Conservation (phyloP, 306 rosid species). For the Glycyrrhiza uralensis region DNA sequence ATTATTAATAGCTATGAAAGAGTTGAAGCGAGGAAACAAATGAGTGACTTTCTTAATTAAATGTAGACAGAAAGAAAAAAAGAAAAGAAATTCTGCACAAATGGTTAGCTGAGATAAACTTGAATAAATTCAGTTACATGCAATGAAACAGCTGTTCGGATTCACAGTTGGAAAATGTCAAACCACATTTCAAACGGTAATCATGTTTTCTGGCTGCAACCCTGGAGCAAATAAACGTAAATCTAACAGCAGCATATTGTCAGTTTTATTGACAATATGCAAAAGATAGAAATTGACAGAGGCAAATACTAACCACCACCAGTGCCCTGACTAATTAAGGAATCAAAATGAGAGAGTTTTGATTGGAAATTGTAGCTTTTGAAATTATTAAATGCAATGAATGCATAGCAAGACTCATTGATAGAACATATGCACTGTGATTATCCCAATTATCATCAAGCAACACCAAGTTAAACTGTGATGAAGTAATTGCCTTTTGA, state of each 20-base stretch:
- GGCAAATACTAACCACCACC: neutral
- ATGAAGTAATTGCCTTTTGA: neutral
- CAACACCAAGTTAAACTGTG: constrained; percentile 1
- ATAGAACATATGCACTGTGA: constrained; percentile 6
- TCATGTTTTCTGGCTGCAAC: constrained; percentile 7
- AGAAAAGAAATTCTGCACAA: neutral
- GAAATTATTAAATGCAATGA: neutral
- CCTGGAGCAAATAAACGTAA: neutral
- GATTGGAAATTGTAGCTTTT: neutral
- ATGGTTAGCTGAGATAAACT: neutral
- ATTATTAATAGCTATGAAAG: neutral
- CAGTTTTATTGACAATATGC: neutral
- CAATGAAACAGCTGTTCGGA: neutral
- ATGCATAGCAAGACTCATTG: too few species aligned
- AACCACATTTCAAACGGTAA: neutral
- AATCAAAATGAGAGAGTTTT: neutral
- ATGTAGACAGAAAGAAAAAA: neutral
- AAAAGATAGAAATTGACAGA: neutral
- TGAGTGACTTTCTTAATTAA: neutral
- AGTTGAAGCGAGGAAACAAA: neutral
- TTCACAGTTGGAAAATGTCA: constrained; percentile 1
- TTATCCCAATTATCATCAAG: constrained; percentile 1
- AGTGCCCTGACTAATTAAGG: neutral
- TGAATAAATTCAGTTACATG: neutral
- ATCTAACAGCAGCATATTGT: neutral